Evolutionary conservation across 2,329 filamentous ascomycete genomes (phyloP), one percentile per base, ranked within the genome.

Genomic region (Westerdykella ornata): DNA sequence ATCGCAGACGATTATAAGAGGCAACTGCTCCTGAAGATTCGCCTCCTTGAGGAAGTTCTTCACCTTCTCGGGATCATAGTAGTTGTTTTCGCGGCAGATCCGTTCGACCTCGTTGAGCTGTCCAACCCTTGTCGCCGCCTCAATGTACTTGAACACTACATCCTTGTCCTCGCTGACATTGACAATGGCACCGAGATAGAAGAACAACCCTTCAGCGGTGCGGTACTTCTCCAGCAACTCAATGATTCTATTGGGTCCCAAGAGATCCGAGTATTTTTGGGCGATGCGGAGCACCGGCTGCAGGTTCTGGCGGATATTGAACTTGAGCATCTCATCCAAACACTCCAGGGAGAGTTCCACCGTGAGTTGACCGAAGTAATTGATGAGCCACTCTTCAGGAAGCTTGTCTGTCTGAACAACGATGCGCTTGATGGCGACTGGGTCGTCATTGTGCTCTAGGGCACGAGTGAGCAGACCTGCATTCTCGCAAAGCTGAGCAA

Each of bases 21-120:
- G 92, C 33, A 98, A 77, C 71, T 96, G 90, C 68, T 98, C 92
- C 2, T 84, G 82, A 34, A 98, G 75, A 52, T 83, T 85, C 41
- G 92, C 90, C 66, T 98, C 94, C 73, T 98, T 98, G 47, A 98
- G 74, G 79, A 97, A 98, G 73, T 98, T 98, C 77, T 96, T 96
- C 43, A 96, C 88, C 75, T 95, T 94, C 68, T 96, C 88, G 0
- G 88, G 78, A 66, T 96, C 90, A 70, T 88, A 90, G 22, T 30
- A 39, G 44, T 63, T 88, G 75, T 84, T 94, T 67, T 98, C 92
- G 47, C 94, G 82, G 72, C 90, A 97, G 59, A 98, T 90, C 41
- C 92, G 85, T 75, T 98, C 90, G 15, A 98, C 92, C 63, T 98
- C 92, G 52, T 87, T 89, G 60, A 95, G 80, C 68, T 98, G 90